Evolutionary conservation across 2,329 filamentous ascomycete species (phyloP), one percentile per base, ranked within the genome.

Genomic region (Pseudogymnoascus sp.): DNA sequence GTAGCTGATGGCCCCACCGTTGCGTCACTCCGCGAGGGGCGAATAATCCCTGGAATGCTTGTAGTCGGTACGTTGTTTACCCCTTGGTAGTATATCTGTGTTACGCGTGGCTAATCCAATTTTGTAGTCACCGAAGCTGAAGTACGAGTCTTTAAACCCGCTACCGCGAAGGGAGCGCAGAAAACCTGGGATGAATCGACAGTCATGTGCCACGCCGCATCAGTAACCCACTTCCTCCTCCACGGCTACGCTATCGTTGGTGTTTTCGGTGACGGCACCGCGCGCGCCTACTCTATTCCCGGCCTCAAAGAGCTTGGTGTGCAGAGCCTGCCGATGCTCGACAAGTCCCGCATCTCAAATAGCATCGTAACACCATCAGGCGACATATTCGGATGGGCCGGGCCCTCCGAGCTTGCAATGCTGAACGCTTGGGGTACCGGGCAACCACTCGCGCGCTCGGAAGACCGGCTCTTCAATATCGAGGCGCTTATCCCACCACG

Each of bases 131-230:
- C 87, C 1, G 76, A 78, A 41, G 82, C 82, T 3, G 91, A 92
- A 68, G 88, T 87, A n/a, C 86, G 92, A 62, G 86, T 99, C 59
- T 96, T 97, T 79, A 90, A 87, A 67, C 93, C 94, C 0, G 87
- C 91, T 2, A 84, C 84, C 1, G 81, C 87, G 19, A 97, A 96
- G 75, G 94, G 93, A n/a, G 92, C 93, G 0, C 90, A 92, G 62
- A 96, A 94, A 69, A 86, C 87, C 1, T 97, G 94, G 76, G 92
- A 96, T 69, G 86, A 90, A 67, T 84, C 79, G 5, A 59, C 49
- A 37, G 59, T 81, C 64, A 78, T 96, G 41, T 97, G 93, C 72
- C 88, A 96, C 69, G 82, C 90, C 1, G 93, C 94, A 2, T 80
- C 82, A 2, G 84, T 97, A 0, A 87, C 89, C 0, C 86, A 90